Percentiles rank a stretch among this genome's conserved stretches.
Conservation (phyloP, 345 rosid species). For the Erucastrum elatum region DNA sequence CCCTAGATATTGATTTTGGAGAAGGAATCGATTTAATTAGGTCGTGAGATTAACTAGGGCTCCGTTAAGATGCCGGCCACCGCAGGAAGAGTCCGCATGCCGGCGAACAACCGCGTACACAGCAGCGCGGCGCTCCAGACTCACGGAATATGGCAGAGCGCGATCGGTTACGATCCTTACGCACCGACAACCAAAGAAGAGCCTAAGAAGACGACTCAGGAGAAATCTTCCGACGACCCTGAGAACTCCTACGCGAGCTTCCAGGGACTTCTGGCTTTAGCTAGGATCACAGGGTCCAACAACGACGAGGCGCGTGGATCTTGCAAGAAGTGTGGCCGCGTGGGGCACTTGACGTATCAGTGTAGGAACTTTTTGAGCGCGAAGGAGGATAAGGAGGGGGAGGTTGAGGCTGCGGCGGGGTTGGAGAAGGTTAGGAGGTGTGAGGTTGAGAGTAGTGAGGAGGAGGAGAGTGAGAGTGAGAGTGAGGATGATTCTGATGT, state of each 20-base stretch:
- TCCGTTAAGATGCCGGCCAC: constrained; percentile 91
- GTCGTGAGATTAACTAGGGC: constrained; percentile 23
- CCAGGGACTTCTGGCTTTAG: constrained; percentile 84
- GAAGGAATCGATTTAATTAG: constrained; percentile 5
- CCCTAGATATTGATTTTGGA: neutral
- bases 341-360: constrained; percentile 87
- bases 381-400: constrained; percentile 62
- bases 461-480: constrained; percentile 71
- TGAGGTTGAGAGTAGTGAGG: constrained; percentile 55
- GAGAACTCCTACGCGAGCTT: constrained; percentile 83
- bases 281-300: constrained; percentile 71
- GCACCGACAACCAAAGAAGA: constrained; percentile 84
- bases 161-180: constrained; percentile 93
- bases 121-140: constrained; percentile 98
- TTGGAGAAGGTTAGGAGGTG: constrained; percentile 77
- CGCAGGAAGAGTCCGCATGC: constrained; percentile 99
- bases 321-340: constrained; percentile 92
- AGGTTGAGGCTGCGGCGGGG: constrained; percentile 62
- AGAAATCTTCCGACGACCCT: constrained; percentile 40
- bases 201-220: constrained; percentile 47
- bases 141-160: constrained; percentile 98
- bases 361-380: constrained; percentile 84
- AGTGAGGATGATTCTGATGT: constrained; percentile 61
- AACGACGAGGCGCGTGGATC: constrained; percentile 89
- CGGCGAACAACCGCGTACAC: constrained; percentile 97